Evolutionary conservation across 1,139 yeast genomes (phyloP).

Genomic region (Candida albicans): DNA sequence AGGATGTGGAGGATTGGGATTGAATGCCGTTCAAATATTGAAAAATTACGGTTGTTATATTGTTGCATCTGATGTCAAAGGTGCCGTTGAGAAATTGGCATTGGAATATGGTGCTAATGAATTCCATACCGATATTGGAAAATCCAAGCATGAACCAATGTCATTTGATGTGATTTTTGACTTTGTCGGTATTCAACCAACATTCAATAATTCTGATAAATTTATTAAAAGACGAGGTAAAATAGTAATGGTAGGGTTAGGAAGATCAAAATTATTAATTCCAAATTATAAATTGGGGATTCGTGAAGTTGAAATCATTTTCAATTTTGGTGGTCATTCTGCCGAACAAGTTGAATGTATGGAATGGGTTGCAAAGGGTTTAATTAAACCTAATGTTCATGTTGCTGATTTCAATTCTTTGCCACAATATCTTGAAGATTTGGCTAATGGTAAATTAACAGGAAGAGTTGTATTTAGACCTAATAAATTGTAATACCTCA

Average conservation of each 20-base stretch:
- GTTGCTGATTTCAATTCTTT: constrained; percentile 35
- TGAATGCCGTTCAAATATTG: constrained; percentile 50
- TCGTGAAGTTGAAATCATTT: constrained; percentile 42
- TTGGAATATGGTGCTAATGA: constrained; percentile 44
- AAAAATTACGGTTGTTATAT: constrained; percentile 40
- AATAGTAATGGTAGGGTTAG: constrained; percentile 47
- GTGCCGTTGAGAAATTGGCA: constrained; percentile 31
- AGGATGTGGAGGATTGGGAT: constrained; percentile 54
- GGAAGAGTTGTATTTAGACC: constrained; percentile 50
- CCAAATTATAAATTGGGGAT: constrained; percentile 39
- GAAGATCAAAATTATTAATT: constrained; percentile 30
- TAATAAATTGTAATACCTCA: constrained; percentile 11
- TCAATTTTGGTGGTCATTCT: constrained; percentile 49
- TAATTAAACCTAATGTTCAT: constrained; percentile 38
- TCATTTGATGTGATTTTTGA: constrained; percentile 45
- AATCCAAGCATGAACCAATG: constrained; percentile 28
- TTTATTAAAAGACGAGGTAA: constrained; percentile 40
- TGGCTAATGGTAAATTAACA: constrained; percentile 39
- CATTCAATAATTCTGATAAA: constrained; percentile 34
- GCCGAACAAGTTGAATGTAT: constrained; percentile 46
- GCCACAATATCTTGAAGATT: constrained; percentile 35
- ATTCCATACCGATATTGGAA: constrained; percentile 33
- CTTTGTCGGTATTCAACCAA: constrained; percentile 44
- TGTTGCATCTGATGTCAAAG: constrained; percentile 42
- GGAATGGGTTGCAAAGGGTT: constrained; percentile 44